Evolutionary conservation across 345 rosid species (phyloP), one percentile per base, ranked within the genome.

Genomic region (Zanthoxylum bungeanum): DNA sequence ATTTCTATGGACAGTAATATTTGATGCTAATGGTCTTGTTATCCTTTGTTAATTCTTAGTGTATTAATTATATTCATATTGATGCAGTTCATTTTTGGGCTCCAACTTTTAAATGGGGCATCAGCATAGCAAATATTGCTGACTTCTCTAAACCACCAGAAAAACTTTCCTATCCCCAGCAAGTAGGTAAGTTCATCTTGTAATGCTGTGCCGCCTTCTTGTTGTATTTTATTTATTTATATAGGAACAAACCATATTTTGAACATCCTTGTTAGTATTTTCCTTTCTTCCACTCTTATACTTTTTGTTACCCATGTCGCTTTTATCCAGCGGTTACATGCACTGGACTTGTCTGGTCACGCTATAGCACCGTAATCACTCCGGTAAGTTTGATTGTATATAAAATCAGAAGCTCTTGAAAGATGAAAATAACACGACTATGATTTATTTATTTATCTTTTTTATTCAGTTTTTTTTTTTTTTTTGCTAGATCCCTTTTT

Each of bases 31-130:
- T 44, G 30, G 28, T 44, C 14, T 46, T 70, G 66, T 70, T 59
- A 11, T 39, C 19, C 9, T 30, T 70, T 19, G 28, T 27, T 27
- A 36, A 46, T n/a, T 59, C 21, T 70, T 46, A 22, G 30, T 57
- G 2, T 17, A 27, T 30, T 27, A 44, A 49, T 70, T 44, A 30
- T 44, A 9, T 55, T 27, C 57, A 49, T 73, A 74, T 17, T 4
- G 33, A 71, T 64, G 73, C 90, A 92, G 98, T 94, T 85, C 97
- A 91, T 77, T 93, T 93, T 72, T 93, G 97, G 96, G 98, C 96
- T 5, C 98, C 98, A 3, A 89, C 97, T 3, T 93, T 93, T 62
- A 93, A 93, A 74, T 91, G 98, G 98, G 97, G 97, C 39, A 91
- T 93, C 78, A 91, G 92, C 81, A 85, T 89, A 39, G 98, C 97